Evolutionary conservation across 2,329 filamentous ascomycete species (phyloP).

Genomic region (Aspergillus transmontanensis): DNA sequence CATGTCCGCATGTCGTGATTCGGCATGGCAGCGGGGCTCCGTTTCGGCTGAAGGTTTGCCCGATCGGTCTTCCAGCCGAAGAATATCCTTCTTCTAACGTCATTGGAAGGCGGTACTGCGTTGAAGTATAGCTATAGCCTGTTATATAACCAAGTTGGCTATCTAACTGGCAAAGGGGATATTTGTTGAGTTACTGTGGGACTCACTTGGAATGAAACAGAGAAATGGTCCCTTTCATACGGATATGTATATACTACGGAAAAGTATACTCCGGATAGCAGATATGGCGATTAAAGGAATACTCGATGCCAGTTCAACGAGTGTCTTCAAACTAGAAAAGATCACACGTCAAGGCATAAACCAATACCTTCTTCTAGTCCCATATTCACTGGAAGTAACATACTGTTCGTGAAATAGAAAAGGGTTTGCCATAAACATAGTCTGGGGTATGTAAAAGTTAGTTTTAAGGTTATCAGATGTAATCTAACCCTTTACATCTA

Average conservation of each 20-base stretch:
- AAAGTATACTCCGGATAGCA: neutral
- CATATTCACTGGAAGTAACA: neutral
- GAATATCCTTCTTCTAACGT: neutral
- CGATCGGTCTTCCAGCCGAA: constrained; percentile 23
- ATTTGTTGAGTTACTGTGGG: neutral
- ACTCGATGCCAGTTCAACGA: neutral
- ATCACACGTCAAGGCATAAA: neutral
- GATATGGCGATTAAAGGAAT: neutral
- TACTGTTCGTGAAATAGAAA: neutral
- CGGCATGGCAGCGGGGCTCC: constrained; percentile 7
- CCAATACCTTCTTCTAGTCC: neutral
- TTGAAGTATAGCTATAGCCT: neutral
- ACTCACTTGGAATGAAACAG: neutral
- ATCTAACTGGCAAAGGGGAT: neutral
- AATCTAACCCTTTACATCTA: neutral
- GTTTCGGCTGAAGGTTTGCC: constrained; percentile 22
- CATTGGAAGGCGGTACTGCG: neutral
- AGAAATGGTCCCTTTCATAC: neutral
- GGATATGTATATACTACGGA: neutral
- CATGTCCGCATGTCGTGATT: constrained; percentile 14
- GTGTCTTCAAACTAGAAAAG: neutral
- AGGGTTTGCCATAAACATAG: neutral
- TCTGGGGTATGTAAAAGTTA: neutral
- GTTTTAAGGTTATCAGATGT: neutral
- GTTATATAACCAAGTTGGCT: neutral